phyloP scores from a whole-genome alignment of 192 early-diverging fungal species.

The Linnemannia schmuckeri region DNA sequence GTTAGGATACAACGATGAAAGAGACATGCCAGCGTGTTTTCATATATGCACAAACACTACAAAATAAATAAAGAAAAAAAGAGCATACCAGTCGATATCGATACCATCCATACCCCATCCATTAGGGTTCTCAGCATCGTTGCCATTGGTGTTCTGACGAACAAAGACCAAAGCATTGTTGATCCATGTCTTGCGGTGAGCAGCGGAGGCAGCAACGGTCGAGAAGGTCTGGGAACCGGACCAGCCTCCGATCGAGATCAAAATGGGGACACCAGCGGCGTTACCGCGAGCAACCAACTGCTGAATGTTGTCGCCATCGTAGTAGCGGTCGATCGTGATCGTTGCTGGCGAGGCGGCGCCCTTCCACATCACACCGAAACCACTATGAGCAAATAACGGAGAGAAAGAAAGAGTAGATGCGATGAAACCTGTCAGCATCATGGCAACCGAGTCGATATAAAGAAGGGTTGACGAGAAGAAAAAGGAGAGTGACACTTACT shows the following conservation, averaged over 20 bases:
- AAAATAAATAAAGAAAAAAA: background rate
- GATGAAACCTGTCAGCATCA: background rate
- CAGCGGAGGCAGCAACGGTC: conserved; percentile 60
- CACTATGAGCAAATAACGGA: background rate
- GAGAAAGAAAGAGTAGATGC: background rate
- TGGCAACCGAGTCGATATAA: background rate
- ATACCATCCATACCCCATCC: conserved; percentile 53
- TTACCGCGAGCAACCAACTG: conserved; percentile 29
- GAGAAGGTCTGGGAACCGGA: conserved; percentile 76
- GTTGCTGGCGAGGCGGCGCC: conserved; percentile 12
- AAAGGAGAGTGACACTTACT: conserved; percentile 14
- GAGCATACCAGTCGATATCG: conserved; percentile 50
- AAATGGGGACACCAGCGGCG: conserved; percentile 44
- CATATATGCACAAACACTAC: background rate
- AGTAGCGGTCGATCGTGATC: conserved; percentile 45
- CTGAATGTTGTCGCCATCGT: conserved; percentile 35
- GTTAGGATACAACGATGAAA: background rate
- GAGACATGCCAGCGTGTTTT: background rate
- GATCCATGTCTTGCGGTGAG: conserved; percentile 65
- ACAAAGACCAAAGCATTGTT: conserved; percentile 63
- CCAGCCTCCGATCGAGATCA: conserved; percentile 81
- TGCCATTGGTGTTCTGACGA: conserved; percentile 28
- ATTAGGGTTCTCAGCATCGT: conserved; percentile 23
- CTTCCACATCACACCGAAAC: conserved; percentile 41
- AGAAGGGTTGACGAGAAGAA: background rate